Evolutionary conservation across 2,329 filamentous ascomycete species (phyloP), one percentile per base, ranked within the genome.

Genomic region (Paecilomyces variotii): DNA sequence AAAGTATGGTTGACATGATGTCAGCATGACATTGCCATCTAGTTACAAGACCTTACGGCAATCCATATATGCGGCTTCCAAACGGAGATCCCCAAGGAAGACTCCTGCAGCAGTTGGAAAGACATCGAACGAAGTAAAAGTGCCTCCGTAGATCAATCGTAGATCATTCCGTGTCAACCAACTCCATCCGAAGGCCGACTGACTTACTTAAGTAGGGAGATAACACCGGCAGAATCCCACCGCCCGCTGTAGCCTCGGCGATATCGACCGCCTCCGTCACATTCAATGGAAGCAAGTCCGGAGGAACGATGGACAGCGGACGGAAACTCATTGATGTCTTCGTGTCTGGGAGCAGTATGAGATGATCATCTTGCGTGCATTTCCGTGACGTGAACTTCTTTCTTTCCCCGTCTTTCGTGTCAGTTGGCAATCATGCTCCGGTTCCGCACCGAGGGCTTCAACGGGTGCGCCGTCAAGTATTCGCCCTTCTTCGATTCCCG

Each of bases 401-500:
- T 39, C 19, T 30, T 1, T 27, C 54, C 60, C 55, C 58, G 14
- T 45, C 30, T 50, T 52, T 32, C 45, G 57, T 34, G 54, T 55
- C 60, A 62, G 51, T 57, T 59, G 53, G 53, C 61, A 67, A 78
- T 63, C 57, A 97, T 97, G 91, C 87, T 97, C 67, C 91, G 97
- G 77, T 97, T 90, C 78, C 88, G 90, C 63, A 97, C 94, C 25
- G 84, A 90, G 72, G 94, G 94, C 69, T 97, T 86, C 82, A 96
- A 97, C 75, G 92, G 92, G 68, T 97, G 96, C 78, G 90, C 90
- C 66, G 91, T 97, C 76, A 96, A 97, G 78, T 99, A 97, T 81
- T 97, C 93, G 58, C 94, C 94, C 5, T 99, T 97, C 80, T 96
- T 95, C 79, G 94, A 97, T 79, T 94, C 90, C 64, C 87, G 92